Conservation (phyloP, 2,329 filamentous ascomycete genomes). For the Fusarium sp. region DNA sequence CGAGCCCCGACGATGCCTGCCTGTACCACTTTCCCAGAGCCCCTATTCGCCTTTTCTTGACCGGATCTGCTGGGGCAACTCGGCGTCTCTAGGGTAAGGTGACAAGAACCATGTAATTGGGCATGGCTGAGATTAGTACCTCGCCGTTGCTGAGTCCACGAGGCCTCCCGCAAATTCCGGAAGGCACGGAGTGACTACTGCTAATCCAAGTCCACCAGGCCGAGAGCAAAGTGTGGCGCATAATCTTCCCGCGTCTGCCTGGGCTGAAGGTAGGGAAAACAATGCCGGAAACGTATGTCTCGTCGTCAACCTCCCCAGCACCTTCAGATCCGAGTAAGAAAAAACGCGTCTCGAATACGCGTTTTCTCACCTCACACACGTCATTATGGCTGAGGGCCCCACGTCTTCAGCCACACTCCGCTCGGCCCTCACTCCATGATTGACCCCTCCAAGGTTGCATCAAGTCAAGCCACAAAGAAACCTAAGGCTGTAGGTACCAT, state of each 20-base stretch:
- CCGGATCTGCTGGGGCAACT: neutral
- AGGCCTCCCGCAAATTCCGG: conserved; percentile 32
- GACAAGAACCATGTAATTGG: neutral
- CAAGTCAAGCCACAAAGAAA: neutral
- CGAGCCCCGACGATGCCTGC: neutral
- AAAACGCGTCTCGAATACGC: conserved; percentile 32
- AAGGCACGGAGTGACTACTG: conserved; percentile 23
- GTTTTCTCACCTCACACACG: conserved; percentile 29
- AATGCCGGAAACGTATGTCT: neutral
- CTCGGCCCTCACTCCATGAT: neutral
- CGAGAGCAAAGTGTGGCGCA: conserved; percentile 13
- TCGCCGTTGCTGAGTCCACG: conserved; percentile 18
- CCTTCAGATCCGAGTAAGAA: neutral
- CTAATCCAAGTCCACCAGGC: neutral
- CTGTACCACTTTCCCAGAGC: neutral
- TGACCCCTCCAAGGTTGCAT: conserved; percentile 25
- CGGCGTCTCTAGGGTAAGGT: conserved; percentile 22
- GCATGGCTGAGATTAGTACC: conserved; percentile 4
- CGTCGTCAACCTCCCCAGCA: neutral
- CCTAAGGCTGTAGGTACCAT: neutral
- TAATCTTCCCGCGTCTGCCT: neutral
- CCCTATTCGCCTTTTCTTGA: neutral
- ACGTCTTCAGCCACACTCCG: conserved; percentile 32
- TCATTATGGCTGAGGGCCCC: conserved; percentile 25
- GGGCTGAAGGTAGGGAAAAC: neutral